Evolutionary conservation across 441 rosid species (phyloP).

Genomic region (Breynia disticha): DNA sequence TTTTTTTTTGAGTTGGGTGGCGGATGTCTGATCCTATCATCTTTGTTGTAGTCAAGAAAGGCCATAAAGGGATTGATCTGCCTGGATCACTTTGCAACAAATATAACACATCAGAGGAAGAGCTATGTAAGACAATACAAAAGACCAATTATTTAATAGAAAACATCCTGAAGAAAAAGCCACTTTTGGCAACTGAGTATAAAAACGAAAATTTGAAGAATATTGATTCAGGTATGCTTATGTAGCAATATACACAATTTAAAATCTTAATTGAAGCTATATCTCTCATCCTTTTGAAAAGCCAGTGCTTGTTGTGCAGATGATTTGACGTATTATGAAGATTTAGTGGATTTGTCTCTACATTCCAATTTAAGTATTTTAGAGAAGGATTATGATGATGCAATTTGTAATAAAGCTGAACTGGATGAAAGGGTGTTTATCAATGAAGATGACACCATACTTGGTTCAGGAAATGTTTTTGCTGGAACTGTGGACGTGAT

Average conservation of each 20-base stretch:
- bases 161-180: constrained; percentile 54
- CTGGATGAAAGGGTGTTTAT: constrained; percentile 81
- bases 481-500: constrained; percentile 50
- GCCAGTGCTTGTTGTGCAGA: constrained; percentile 37
- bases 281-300: constrained; percentile 13
- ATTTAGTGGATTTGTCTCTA: constrained; percentile 65
- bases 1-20: neutral
- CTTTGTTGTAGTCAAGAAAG: constrained; percentile 54
- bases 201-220: constrained; percentile 51
- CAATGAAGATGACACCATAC: constrained; percentile 71
- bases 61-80: constrained; percentile 62
- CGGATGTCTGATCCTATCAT: constrained; percentile 1
- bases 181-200: constrained; percentile 51
- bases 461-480: constrained; percentile 72
- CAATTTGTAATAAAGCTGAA: constrained; percentile 54
- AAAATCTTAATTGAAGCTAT: neutral
- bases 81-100: constrained; percentile 77
- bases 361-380: constrained; percentile 45
- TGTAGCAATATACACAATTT: neutral
- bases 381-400: constrained; percentile 65
- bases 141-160: constrained; percentile 55
- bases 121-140: constrained; percentile 52
- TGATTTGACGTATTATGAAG: constrained; percentile 76
- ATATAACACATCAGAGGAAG: constrained; percentile 74
- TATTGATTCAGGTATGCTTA: constrained; percentile 46